These are phyloP conservation scores for Ogataea wickerhamii DNA, from an alignment of 805 yeast species.

Conservation along the genomic window DNA sequence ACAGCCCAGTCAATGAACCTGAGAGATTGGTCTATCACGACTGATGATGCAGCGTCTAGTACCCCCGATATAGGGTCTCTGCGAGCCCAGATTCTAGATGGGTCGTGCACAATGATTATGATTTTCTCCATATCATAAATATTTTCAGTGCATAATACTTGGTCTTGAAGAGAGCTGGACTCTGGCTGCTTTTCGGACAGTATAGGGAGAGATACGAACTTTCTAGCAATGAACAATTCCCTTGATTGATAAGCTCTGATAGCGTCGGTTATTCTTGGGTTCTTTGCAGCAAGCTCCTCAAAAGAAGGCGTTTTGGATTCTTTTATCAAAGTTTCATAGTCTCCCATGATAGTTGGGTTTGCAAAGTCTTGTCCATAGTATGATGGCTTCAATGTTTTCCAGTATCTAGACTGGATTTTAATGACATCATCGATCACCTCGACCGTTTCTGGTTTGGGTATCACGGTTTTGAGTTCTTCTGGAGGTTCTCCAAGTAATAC, in stretches of 20 bases:
- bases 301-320: slow-evolving; percentile 38
- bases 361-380: slow-evolving; percentile 34
- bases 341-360: slow-evolving; percentile 29
- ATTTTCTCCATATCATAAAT: slow-evolving; percentile 62
- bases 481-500: slow-evolving; percentile 95
- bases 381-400: slow-evolving; percentile 83
- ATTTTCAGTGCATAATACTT: slow-evolving; percentile 66
- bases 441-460: slow-evolving; percentile 74
- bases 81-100: slow-evolving; percentile 90
- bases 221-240: slow-evolving; percentile 49
- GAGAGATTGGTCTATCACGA: slow-evolving; percentile 70
- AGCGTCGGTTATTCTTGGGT: slow-evolving; percentile 62
- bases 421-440: slow-evolving; percentile 79
- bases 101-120: slow-evolving; percentile 77
- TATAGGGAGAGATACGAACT: slow-evolving; percentile 69
- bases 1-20: slow-evolving; percentile 67
- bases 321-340: slow-evolving; percentile 35
- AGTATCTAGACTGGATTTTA: slow-evolving; percentile 74
- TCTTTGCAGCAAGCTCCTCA: slow-evolving; percentile 37
- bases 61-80: slow-evolving; percentile 76
- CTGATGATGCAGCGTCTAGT: slow-evolving; percentile 67
- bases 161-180: slow-evolving; percentile 55
- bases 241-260: slow-evolving; percentile 68
- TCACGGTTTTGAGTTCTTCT: slow-evolving; percentile 58
- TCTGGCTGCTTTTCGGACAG: slow-evolving; percentile 37